Evolutionary conservation across 345 rosid species (phyloP).

Genomic region (Kernera saxatilis): DNA sequence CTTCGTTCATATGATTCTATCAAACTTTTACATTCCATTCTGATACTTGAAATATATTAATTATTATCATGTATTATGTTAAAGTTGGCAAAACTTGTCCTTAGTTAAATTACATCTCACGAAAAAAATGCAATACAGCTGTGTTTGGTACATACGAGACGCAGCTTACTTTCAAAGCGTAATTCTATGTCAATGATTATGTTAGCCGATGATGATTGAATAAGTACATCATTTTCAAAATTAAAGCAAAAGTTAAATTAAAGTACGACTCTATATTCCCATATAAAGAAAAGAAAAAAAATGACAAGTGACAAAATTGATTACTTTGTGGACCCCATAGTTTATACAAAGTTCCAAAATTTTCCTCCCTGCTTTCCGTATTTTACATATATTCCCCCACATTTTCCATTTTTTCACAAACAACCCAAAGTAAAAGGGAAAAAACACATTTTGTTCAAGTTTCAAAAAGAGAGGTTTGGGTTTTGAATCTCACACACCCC

Average conservation of each 20-base stretch:
- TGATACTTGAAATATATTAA: too few species aligned
- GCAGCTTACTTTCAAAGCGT: constrained; percentile 21
- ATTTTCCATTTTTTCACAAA: constrained; percentile 12
- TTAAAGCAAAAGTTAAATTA: constrained; percentile 25
- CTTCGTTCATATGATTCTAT: too few species aligned
- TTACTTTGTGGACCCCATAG: constrained; percentile 28
- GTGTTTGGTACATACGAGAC: neutral
- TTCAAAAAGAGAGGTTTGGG: constrained; percentile 13
- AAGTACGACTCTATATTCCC: constrained; percentile 8
- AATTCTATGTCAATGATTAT: constrained; percentile 26
- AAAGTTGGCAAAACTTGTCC: too few species aligned
- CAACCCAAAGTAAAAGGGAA: constrained; percentile 2
- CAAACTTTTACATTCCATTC: too few species aligned
- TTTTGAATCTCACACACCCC: constrained; percentile 11
- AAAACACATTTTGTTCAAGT: constrained; percentile 22
- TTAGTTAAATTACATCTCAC: too few species aligned
- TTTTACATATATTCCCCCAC: constrained; percentile 25
- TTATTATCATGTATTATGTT: too few species aligned
- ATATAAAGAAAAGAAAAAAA: neutral
- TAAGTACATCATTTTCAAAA: constrained; percentile 16
- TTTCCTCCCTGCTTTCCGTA: constrained; percentile 18
- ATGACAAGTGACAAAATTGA: constrained; percentile 29
- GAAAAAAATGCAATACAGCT: too few species aligned
- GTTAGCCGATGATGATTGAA: constrained; percentile 19
- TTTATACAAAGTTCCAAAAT: constrained; percentile 32